Conservation (phyloP, 2,329 filamentous ascomycete species). For the Onygena corvina region DNA sequence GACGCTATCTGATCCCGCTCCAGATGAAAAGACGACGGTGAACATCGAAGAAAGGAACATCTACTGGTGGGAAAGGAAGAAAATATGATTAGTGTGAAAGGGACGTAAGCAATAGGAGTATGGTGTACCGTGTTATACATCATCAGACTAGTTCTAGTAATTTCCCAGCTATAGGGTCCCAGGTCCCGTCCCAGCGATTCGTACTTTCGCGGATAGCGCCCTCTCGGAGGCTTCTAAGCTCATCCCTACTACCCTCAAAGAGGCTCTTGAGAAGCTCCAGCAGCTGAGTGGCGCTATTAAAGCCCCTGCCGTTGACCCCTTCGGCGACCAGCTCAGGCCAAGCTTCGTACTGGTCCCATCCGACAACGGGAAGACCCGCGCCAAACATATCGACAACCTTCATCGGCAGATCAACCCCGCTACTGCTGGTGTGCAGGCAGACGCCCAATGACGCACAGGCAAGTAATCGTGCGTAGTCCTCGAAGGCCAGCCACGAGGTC, state of each 20-base stretch:
- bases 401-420: slow-evolving; percentile 93
- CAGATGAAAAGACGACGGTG: too few relatives aligned
- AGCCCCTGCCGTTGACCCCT: slow-evolving; percentile 73
- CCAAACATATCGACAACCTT: slow-evolving; percentile 99
- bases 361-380: slow-evolving; percentile 76
- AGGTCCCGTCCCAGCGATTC: slow-evolving; percentile 81
- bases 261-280: slow-evolving; percentile 51
- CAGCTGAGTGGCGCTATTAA: slow-evolving; percentile 58
- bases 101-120: too few relatives aligned
- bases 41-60: too few relatives aligned
- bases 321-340: slow-evolving; percentile 86
- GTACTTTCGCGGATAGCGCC: slow-evolving; percentile 65
- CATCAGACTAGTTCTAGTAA: slow-evolving; percentile 47
- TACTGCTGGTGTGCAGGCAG: slow-evolving; percentile 84
- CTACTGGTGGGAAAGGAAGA: too few relatives aligned
- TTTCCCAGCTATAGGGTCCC: slow-evolving; percentile 68
- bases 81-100: too few relatives aligned
- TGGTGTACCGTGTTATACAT: too few relatives aligned
- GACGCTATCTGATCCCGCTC: too few relatives aligned
- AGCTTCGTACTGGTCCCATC: slow-evolving; percentile 74
- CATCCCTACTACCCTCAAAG: slow-evolving; percentile 43
- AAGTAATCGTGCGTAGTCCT: slow-evolving; percentile 74
- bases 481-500: slow-evolving; percentile 73
- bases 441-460: slow-evolving; percentile 80
- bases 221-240: slow-evolving; percentile 50